Conservation (phyloP, 1,284 basidiomycete genomes). For the Coniferiporia sulphurascens region DNA sequence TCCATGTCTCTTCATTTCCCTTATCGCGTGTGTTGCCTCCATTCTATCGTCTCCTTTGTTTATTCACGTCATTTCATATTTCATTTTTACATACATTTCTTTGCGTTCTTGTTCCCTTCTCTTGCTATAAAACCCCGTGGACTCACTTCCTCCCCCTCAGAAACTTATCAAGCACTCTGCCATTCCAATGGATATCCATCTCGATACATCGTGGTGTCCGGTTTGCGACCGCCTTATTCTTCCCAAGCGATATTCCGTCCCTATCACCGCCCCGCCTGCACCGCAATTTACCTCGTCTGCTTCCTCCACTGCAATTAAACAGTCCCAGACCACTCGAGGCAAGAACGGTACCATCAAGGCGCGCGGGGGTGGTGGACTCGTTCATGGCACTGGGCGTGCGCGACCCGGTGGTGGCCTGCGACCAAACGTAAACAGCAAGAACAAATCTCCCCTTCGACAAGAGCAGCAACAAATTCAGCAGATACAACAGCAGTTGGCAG, state of each 20-base stretch:
- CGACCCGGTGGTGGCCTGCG: constrained; percentile 46
- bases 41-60: not conserved
- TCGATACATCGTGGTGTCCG: constrained; percentile 67
- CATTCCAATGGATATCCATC: constrained; percentile 38
- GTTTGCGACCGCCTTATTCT: constrained; percentile 66
- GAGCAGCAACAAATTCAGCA: constrained; percentile 7
- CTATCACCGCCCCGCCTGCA: constrained; percentile 31
- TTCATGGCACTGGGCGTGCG: constrained; percentile 56
- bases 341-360: constrained; percentile 36
- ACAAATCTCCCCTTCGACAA: constrained; percentile 15
- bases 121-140: not conserved
- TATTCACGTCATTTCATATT: not conserved
- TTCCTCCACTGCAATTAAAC: constrained; percentile 24
- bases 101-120: not conserved
- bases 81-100: not conserved
- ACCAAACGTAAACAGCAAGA: constrained; percentile 33
- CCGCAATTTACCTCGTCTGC: constrained; percentile 31
- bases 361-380: constrained; percentile 44
- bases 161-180: not conserved
- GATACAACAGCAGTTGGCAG: not conserved
- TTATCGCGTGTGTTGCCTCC: too few relatives aligned
- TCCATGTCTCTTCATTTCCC: too few relatives aligned
- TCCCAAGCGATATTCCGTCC: constrained; percentile 57
- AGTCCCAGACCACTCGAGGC: constrained; percentile 31
- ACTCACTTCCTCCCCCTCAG: not conserved